Conservation (phyloP, 2,329 filamentous ascomycete genomes). For the Alternaria infectoria region DNA sequence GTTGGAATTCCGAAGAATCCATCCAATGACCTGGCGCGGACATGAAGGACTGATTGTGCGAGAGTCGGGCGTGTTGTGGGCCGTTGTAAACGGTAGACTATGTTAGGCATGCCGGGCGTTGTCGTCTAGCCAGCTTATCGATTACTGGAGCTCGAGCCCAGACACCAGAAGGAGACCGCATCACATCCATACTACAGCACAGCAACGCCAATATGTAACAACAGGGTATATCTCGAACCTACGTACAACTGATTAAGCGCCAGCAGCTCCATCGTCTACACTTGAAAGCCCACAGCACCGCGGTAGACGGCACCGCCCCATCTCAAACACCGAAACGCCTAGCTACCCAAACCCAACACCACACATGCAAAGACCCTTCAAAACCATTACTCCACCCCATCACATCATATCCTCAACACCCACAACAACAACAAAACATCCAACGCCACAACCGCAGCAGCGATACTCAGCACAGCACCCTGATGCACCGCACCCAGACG, state of each 20-base stretch:
- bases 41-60: neutral
- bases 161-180: neutral
- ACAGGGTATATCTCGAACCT: neutral
- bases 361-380: neutral
- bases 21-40: neutral
- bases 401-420: slow-evolving; percentile 28
- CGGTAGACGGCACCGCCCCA: neutral
- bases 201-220: neutral
- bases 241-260: neutral
- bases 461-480: slow-evolving; percentile 33
- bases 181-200: neutral
- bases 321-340: neutral
- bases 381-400: neutral
- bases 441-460: slow-evolving; percentile 32
- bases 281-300: neutral
- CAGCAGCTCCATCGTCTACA: neutral
- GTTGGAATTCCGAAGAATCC: neutral
- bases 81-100: neutral
- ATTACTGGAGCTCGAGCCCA: neutral
- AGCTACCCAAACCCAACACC: slow-evolving; percentile 3
- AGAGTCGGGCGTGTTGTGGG: neutral
- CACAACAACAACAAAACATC: slow-evolving; percentile 41
- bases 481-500: slow-evolving; percentile 42
- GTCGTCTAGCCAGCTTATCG: neutral
- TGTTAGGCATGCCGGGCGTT: neutral